Evolutionary conservation across 106 monocot species (phyloP), one percentile per base, ranked within the genome.

Genomic region (Dendrobium catenatum): DNA sequence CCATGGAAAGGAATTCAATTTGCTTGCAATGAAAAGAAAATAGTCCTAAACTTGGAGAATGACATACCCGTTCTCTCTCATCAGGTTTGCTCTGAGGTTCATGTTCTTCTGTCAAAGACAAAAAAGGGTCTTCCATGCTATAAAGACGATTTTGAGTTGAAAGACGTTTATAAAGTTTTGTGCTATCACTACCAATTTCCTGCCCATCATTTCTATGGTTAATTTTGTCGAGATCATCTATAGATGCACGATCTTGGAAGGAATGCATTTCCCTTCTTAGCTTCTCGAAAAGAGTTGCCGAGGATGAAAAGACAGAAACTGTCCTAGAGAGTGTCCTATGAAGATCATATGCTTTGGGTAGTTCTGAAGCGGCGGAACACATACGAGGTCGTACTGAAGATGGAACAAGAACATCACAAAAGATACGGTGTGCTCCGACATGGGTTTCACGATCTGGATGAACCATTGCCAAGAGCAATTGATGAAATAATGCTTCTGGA

Each of bases 261-360:
- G 84, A 78, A 81, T 24, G 72, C 79, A 86, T 91, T 33, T 87
- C 90, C 72, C 85, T 85, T 85, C 79, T 88, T 33, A 91, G 56
- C 79, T 94, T 96, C 75, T 86, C 88, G 82, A 97, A 97, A 46
- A 96, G 84, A 84, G 92, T 91, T 82, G 97, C 94, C 75, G 97
- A 98, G 80, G 97, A 92, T 80, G 97, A 98, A 87, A 98, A 98
- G 66, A 93, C 92, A 46, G 97, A 94, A 27, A 93, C 91, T 24
- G 94, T 94, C 79, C 92, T 89, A 11, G 94, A 91, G 33, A 98
- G 91, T 43, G 94, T 98, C 76, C 92, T 85, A 77, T 27, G 86
- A 81, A 94, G 87, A 87, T 93, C 88, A 86, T 81, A 74, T 61
- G 13, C 68, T 26, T 81, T 84, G 11, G 77, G 24, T 85, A 80